These are phyloP conservation scores for Diatrype stigma DNA, from an alignment of 2,329 filamentous ascomycete species.

Conservation along the genomic window DNA sequence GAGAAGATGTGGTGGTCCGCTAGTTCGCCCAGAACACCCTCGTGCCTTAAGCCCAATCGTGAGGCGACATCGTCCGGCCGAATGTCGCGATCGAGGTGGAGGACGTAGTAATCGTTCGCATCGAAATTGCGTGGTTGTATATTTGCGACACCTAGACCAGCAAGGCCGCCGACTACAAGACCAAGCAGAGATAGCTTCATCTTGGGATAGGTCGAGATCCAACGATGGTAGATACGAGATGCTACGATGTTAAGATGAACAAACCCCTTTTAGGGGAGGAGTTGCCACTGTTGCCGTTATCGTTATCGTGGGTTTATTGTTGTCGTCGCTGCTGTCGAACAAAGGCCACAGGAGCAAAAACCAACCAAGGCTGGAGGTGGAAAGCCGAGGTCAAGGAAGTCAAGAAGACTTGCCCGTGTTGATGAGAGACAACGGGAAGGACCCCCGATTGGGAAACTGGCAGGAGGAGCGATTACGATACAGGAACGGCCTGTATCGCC, in stretches of 20 bases:
- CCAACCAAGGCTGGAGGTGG: no score
- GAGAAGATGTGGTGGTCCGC: slow-evolving; percentile 82
- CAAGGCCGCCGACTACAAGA: slow-evolving; percentile 43
- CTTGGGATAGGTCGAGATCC: slow-evolving; percentile 7
- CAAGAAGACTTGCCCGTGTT: no score
- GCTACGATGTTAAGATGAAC: background rate
- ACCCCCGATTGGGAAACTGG: no score
- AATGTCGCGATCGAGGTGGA: slow-evolving; percentile 68
- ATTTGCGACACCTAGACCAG: slow-evolving; percentile 43
- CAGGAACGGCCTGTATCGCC: no score
- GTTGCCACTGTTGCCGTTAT: background rate
- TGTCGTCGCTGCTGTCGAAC: background rate
- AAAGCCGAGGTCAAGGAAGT: no score
- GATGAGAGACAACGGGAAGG: no score
- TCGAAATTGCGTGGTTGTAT: slow-evolving; percentile 67
- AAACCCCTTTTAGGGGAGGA: background rate
- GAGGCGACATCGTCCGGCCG: slow-evolving; percentile 67
- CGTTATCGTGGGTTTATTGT: no score
- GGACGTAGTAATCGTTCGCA: slow-evolving; percentile 85
- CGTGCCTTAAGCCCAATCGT: slow-evolving; percentile 70
- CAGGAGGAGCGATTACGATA: no score
- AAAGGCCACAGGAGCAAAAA: background rate
- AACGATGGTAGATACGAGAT: background rate
- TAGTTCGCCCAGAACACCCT: slow-evolving; percentile 76
- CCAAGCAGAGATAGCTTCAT: slow-evolving; percentile 54